Evolutionary conservation across 495 filamentous ascomycete species (phyloP), one percentile per base, ranked within the genome.

Genomic region (Trypethelium eluteriae): DNA sequence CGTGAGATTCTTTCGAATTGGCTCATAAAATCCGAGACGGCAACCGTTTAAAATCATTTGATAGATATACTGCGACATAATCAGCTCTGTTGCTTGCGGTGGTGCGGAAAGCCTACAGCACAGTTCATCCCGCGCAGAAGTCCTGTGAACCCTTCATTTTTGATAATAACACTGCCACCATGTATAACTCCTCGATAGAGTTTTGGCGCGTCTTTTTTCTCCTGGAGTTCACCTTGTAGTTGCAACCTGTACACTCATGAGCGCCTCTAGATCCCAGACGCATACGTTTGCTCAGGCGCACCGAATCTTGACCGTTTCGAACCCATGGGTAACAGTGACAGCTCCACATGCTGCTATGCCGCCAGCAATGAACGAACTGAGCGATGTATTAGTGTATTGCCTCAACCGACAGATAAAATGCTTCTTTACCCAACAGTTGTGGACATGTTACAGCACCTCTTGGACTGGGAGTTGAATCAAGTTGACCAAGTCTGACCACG

Each of bases 301-400:
- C 89, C 93, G 90, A 75, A 98, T 99, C 85, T 99, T 99, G 66
- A 98, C 92, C 6, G 94, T 98, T 79, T 99, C 94, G 80, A 98
- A 97, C 67, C 92, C 91, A 77, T 99, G 94, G 47, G 94, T 99
- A 59, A 95, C 93, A 3, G 94, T 98, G 63, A 99, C 95, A 64
- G 94, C 94, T 70, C 94, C 94, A 78, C 92, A 96, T 64, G 95
- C 94, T 70, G 94, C 94, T 74, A 98, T 89, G 68, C 94, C 94
- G 75, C 94, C 94, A 36, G 94, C 92, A 70, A 98, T 83, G 82
- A 99, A 99, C 10, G 85, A 83, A 53, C 85, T 87, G 34, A 14
- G 12, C 62, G n/a, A 39, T 50, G 34, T 5, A 46, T 68, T 32
- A 69, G 67, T 38, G 3, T 10, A n/a, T 7, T 32, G 1, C 11